phyloP scores from a whole-genome alignment of 108 stramenopile genomes.

The Conticribra weissflogii region DNA sequence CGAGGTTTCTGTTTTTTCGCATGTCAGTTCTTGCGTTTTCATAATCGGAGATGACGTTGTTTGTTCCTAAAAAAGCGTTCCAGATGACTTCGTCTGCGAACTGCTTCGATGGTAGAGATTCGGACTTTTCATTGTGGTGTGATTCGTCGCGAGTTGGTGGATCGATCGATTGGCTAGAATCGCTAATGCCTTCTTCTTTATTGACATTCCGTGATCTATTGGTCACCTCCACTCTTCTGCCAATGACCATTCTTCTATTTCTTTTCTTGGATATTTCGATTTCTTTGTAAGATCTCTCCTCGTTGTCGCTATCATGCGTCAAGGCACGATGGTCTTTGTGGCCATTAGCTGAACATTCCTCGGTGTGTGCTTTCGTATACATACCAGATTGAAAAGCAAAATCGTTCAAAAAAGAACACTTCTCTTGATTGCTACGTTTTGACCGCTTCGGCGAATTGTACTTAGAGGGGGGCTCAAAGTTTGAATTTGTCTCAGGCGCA shows the following conservation, averaged over 20 bases:
- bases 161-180: not conserved
- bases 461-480: too few species aligned
- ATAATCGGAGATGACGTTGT: constrained; percentile 37
- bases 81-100: constrained; percentile 27
- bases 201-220: too few species aligned
- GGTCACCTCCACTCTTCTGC: constrained; percentile 6
- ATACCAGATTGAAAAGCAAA: constrained; percentile 36
- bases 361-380: constrained; percentile 1
- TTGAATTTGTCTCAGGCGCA: too few species aligned
- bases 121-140: too few species aligned
- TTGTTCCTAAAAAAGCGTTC: constrained; percentile 47
- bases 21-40: constrained; percentile 26
- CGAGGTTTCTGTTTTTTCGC: constrained; percentile 24
- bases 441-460: constrained; percentile 9
- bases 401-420: constrained; percentile 18
- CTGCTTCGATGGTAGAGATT: too few species aligned
- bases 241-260: constrained; percentile 27
- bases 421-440: constrained; percentile 4
- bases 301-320: not conserved
- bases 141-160: too few species aligned
- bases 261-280: not conserved
- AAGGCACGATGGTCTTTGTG: too few species aligned
- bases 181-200: not conserved
- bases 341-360: not conserved
- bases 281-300: constrained; percentile 10